A percentile compares a stretch with the other conserved stretches of the same genome.
Evolutionary conservation across 2,329 filamentous ascomycete species (phyloP).

Genomic region (Curvularia eragrostidis): DNA sequence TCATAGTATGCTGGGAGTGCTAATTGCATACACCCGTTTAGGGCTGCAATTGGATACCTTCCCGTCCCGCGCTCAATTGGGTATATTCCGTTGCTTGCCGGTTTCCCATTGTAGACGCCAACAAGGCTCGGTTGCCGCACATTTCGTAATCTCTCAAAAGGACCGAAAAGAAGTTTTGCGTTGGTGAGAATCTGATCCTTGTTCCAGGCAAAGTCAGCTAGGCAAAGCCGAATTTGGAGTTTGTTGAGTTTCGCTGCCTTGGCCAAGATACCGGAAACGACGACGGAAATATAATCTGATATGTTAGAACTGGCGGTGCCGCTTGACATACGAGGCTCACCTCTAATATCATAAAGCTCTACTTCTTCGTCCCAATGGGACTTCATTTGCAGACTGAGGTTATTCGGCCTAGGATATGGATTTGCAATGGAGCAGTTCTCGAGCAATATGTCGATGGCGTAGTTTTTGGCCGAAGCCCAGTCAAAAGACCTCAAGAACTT

Average conservation of each 20-base stretch:
- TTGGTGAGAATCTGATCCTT: conserved; percentile 31
- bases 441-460: conserved; percentile 41
- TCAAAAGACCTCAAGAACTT: conserved; percentile 39
- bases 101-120: conserved; percentile 33
- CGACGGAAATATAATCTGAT: conserved; percentile 41
- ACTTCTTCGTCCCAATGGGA: conserved; percentile 44
- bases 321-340: conserved; percentile 10
- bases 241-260: conserved; percentile 38
- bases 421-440: conserved; percentile 25
- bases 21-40: background rate
- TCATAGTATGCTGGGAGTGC: conserved; percentile 6
- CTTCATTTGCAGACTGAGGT: background rate
- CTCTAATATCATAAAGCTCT: conserved; percentile 47
- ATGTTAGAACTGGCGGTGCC: background rate
- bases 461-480: conserved; percentile 42
- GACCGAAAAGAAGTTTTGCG: conserved; percentile 34
- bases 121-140: conserved; percentile 36
- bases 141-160: conserved; percentile 42
- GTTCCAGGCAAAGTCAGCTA: conserved; percentile 36
- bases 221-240: conserved; percentile 39
- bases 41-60: conserved; percentile 17
- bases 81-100: conserved; percentile 26
- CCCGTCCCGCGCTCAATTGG: conserved; percentile 11
- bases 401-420: background rate
- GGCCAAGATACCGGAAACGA: conserved; percentile 40